Evolutionary conservation across 192 early-diverging fungal species (phyloP).

Genomic region (Backusella australiensis): DNA sequence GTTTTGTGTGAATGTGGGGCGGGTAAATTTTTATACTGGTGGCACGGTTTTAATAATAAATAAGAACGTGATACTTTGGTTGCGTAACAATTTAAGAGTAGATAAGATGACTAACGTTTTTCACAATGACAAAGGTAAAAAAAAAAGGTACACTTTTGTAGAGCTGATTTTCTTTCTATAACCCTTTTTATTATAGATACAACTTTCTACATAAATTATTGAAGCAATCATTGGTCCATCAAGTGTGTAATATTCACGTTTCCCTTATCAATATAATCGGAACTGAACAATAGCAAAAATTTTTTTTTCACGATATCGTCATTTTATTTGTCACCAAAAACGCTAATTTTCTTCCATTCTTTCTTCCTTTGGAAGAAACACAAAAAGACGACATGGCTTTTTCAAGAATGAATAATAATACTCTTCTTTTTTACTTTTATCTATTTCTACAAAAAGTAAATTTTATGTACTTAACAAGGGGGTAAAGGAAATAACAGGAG

Average conservation of each 20-base stretch:
- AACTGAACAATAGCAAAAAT: not conserved
- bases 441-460: too few relatives aligned
- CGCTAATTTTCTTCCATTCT: not conserved
- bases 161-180: not conserved
- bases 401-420: not conserved
- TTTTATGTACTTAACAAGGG: not conserved
- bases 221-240: not conserved
- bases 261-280: not conserved
- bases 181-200: not conserved
- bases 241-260: not conserved
- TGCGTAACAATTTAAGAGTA: too few relatives aligned
- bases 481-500: not conserved
- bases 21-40: too few relatives aligned
- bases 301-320: not conserved
- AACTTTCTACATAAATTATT: not conserved
- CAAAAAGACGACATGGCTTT: not conserved
- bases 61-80: too few relatives aligned
- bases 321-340: not conserved
- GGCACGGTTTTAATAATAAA: too few relatives aligned
- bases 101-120: too few relatives aligned
- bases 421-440: too few relatives aligned
- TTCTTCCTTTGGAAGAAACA: not conserved
- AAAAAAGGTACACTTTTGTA: too few relatives aligned
- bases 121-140: too few relatives aligned
- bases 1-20: too few relatives aligned